Evolutionary conservation across 2,329 filamentous ascomycete genomes (phyloP).

Genomic region (Niveomyces coronatus): DNA sequence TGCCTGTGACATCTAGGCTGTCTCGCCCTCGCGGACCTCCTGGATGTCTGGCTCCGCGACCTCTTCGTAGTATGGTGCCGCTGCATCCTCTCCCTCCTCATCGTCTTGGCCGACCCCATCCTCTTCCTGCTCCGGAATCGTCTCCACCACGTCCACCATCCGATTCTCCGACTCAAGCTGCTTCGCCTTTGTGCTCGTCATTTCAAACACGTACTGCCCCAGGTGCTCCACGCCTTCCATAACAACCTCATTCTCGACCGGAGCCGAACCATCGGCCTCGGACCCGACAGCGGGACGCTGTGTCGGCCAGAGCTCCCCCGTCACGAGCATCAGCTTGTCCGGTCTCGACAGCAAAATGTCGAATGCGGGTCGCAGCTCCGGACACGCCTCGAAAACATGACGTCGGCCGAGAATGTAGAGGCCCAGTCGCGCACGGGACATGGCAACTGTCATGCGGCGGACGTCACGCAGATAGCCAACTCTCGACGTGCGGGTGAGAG

Average conservation of each 20-base stretch:
- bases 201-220: conserved; percentile 92
- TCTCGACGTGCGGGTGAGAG: conserved; percentile 75
- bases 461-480: conserved; percentile 92
- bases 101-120: conserved; percentile 14
- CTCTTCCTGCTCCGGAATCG: conserved; percentile 17
- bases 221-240: conserved; percentile 94
- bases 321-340: conserved; percentile 70
- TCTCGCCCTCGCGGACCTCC: conserved; percentile 25
- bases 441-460: conserved; percentile 83
- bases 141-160: conserved; percentile 13
- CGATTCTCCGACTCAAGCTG: conserved; percentile 34
- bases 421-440: conserved; percentile 84
- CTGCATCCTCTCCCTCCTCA: conserved; percentile 18
- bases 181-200: conserved; percentile 59
- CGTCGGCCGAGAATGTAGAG: conserved; percentile 86
- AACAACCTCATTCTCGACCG: conserved; percentile 45
- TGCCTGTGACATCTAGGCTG: neutral
- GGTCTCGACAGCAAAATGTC: conserved; percentile 65
- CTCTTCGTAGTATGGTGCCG: conserved; percentile 17
- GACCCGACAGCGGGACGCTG: conserved; percentile 32
- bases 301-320: conserved; percentile 77
- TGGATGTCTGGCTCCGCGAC: conserved; percentile 25
- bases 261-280: conserved; percentile 25
- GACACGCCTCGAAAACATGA: conserved; percentile 78
- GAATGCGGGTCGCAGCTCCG: conserved; percentile 81